Conservation (phyloP, 2,329 filamentous ascomycete genomes). For the Diaporthe capsici region DNA sequence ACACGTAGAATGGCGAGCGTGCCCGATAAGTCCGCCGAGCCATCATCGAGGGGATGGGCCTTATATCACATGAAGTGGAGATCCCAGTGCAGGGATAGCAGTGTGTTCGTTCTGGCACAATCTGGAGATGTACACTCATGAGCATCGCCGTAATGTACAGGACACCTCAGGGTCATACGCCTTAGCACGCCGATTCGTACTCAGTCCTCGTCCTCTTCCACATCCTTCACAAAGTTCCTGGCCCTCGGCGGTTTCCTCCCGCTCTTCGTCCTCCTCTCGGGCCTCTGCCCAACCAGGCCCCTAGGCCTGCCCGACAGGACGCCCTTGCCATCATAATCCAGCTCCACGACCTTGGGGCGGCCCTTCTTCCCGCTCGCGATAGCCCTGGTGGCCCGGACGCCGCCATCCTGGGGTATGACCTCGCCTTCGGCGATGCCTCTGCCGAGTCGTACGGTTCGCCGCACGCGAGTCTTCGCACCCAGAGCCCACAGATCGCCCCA, state of each 20-base stretch:
- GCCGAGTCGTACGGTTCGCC: slow-evolving; percentile 73
- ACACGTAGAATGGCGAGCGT: not conserved
- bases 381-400: slow-evolving; percentile 57
- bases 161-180: not conserved
- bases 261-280: slow-evolving; percentile 59
- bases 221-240: slow-evolving; percentile 57
- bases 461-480: slow-evolving; percentile 87
- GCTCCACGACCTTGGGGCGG: slow-evolving; percentile 55
- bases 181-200: not conserved
- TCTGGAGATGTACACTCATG: not conserved
- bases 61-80: not conserved
- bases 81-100: not conserved
- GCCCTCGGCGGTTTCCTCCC: slow-evolving; percentile 53
- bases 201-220: slow-evolving; percentile 47
- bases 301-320: slow-evolving; percentile 57
- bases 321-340: slow-evolving; percentile 53
- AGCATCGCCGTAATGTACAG: not conserved
- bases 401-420: slow-evolving; percentile 57
- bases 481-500: slow-evolving; percentile 98
- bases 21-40: not conserved
- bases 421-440: slow-evolving; percentile 49
- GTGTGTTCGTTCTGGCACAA: not conserved
- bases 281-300: slow-evolving; percentile 46
- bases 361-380: slow-evolving; percentile 50
- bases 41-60: not conserved